Evolutionary conservation across 2,329 filamentous ascomycete genomes (phyloP).

Genomic region (Pseudogymnoascus sp.): DNA sequence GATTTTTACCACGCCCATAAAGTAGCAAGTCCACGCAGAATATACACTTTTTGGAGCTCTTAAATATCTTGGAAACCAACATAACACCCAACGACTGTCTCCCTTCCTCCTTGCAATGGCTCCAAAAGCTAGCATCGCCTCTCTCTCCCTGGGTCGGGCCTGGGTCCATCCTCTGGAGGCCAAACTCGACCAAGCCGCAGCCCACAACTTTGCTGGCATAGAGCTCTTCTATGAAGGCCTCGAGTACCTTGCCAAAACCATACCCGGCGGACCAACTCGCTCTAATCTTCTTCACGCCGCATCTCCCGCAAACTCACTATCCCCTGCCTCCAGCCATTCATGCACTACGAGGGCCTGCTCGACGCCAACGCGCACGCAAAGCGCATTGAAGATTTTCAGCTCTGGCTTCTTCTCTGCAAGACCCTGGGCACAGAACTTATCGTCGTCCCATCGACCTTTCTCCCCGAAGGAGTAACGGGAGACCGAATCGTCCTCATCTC

Average conservation of each 20-base stretch:
- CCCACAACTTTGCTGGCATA: conserved; percentile 60
- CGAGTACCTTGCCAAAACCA: conserved; percentile 45
- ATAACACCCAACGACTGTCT: neutral
- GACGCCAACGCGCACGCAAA: conserved; percentile 28
- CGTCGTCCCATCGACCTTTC: conserved; percentile 65
- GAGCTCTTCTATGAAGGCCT: conserved; percentile 77
- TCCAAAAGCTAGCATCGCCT: neutral
- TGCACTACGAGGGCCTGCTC: conserved; percentile 65
- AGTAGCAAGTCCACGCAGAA: neutral
- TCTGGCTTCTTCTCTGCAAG: conserved; percentile 34
- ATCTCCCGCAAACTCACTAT: conserved; percentile 46
- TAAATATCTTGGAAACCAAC: too few relatives aligned
- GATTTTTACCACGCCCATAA: neutral
- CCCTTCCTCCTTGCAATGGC: neutral
- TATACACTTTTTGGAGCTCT: neutral
- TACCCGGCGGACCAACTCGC: conserved; percentile 28
- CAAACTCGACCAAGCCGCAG: conserved; percentile 62
- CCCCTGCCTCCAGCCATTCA: conserved; percentile 66
- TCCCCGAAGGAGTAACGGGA: conserved; percentile 38
- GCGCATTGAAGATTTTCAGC: neutral
- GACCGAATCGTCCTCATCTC: conserved; percentile 49
- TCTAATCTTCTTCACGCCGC: conserved; percentile 46
- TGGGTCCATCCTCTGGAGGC: conserved; percentile 58
- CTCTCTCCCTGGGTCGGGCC: conserved; percentile 51
- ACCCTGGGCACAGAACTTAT: conserved; percentile 61